A percentile compares a stretch with the other conserved stretches of the same genome.
Conservation (phyloP, 2,329 filamentous ascomycete genomes). For the Blastomyces percursus region DNA sequence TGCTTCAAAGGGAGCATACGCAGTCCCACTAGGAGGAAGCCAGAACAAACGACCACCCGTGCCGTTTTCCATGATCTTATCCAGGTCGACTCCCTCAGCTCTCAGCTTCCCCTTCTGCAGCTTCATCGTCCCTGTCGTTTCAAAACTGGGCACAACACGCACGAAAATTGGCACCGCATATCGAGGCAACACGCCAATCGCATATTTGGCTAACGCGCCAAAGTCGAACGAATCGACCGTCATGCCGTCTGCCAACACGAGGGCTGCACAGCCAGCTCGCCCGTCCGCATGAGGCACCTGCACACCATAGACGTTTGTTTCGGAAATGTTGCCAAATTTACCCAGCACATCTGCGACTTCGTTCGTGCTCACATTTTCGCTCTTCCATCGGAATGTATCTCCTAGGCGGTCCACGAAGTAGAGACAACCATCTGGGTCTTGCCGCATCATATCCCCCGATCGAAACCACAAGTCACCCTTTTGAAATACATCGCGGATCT, state of each 20-base stretch:
- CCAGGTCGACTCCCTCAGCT: constrained; percentile 2
- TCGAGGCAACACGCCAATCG: constrained; percentile 49
- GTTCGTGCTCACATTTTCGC: constrained; percentile 48
- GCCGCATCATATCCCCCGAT: constrained; percentile 5
- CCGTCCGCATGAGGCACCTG: constrained; percentile 53
- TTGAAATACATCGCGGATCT: background rate
- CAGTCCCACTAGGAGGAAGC: constrained; percentile 37
- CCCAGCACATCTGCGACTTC: constrained; percentile 52
- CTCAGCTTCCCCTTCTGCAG: constrained; percentile 4
- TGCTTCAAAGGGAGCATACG: constrained; percentile 48
- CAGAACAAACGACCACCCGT: constrained; percentile 31
- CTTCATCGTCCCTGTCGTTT: constrained; percentile 6
- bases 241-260: constrained; percentile 30
- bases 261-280: constrained; percentile 47
- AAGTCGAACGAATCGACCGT: constrained; percentile 44
- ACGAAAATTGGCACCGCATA: constrained; percentile 66
- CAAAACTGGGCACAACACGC: constrained; percentile 35
- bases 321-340: constrained; percentile 45
- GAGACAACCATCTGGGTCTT: constrained; percentile 2
- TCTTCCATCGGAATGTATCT: constrained; percentile 59
- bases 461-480: constrained; percentile 6
- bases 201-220: constrained; percentile 44
- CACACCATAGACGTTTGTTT: constrained; percentile 58
- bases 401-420: constrained; percentile 27
- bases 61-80: constrained; percentile 1